Percentiles rank a stretch among this genome's conserved stretches.
These are phyloP conservation scores for Bertia moriformis DNA, from an alignment of 2,329 filamentous ascomycete species.

Conservation along the genomic window DNA sequence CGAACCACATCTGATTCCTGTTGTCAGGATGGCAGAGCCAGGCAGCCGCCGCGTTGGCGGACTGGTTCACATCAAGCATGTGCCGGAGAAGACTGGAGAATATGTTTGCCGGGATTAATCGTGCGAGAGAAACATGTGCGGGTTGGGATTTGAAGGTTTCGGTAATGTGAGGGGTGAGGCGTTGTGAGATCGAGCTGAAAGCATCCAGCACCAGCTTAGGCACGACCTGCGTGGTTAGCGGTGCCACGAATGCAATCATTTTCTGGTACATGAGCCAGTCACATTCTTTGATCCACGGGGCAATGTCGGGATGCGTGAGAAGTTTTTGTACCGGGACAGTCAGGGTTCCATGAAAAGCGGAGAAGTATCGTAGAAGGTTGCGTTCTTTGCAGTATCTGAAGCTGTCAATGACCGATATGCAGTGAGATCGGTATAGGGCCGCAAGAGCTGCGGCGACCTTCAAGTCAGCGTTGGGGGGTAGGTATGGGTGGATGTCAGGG, in stretches of 20 bases:
- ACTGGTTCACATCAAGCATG: slow-evolving; percentile 50
- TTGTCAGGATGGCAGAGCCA: slow-evolving; percentile 49
- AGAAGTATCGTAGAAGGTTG: slow-evolving; percentile 53
- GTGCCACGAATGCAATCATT: slow-evolving; percentile 53
- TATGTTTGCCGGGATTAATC: slow-evolving; percentile 46
- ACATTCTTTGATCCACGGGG: slow-evolving; percentile 54
- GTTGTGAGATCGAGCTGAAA: slow-evolving; percentile 46
- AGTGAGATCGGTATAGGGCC: slow-evolving; percentile 53
- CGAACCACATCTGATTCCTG: slow-evolving; percentile 53
- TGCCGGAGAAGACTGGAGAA: slow-evolving; percentile 50
- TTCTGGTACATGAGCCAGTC: slow-evolving; percentile 57
- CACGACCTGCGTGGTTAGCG: slow-evolving; percentile 49
- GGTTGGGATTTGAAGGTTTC: slow-evolving; percentile 46
- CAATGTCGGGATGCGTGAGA: slow-evolving; percentile 44
- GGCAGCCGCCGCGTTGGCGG: slow-evolving; percentile 50
- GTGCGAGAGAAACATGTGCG: slow-evolving; percentile 47
- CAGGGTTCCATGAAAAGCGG: slow-evolving; percentile 53
- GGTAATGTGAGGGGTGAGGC: slow-evolving; percentile 40
- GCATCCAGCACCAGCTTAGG: slow-evolving; percentile 50
- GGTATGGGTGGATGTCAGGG: slow-evolving; percentile 44
- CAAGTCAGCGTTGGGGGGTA: slow-evolving; percentile 42
- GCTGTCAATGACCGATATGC: slow-evolving; percentile 56
- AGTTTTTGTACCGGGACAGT: slow-evolving; percentile 57
- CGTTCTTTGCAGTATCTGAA: slow-evolving; percentile 59
- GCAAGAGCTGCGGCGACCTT: slow-evolving; percentile 47